A percentile compares a stretch with the other conserved stretches of the same genome.
Conservation (phyloP, 768 basidiomycete species). For the Lentinula sp. region DNA sequence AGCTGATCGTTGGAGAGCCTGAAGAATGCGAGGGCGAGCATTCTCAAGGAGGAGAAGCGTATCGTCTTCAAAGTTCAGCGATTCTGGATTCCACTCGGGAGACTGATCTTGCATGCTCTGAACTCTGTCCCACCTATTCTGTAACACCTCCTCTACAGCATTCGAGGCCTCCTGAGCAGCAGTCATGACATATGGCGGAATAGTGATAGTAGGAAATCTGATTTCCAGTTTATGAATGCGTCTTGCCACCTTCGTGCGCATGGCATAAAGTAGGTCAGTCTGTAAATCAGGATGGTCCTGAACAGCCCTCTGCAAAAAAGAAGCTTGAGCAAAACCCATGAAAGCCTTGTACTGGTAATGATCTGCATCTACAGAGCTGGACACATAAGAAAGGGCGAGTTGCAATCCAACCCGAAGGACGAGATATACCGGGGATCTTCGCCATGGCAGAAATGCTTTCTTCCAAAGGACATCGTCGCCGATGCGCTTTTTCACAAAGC, state of each 20-base stretch:
- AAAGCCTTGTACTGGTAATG: constrained; percentile 38
- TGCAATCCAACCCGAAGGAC: constrained; percentile 40
- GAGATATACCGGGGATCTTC: constrained; percentile 46
- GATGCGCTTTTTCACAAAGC: constrained; percentile 35
- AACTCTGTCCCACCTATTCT: constrained; percentile 26
- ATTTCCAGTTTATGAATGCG: constrained; percentile 31
- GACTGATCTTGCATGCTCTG: constrained; percentile 18
- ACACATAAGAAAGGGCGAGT: constrained; percentile 19
- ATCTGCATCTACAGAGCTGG: too few species aligned
- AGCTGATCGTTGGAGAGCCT: constrained; percentile 8
- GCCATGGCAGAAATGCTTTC: constrained; percentile 33
- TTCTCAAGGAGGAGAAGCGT: constrained; percentile 24
- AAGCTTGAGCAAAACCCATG: constrained; percentile 33
- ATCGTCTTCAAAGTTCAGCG: constrained; percentile 22
- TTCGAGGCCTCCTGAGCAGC: constrained; percentile 14
- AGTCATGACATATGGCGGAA: constrained; percentile 13
- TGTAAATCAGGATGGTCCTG: constrained; percentile 11
- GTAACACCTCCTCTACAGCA: constrained; percentile 16
- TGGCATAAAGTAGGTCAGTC: constrained; percentile 29
- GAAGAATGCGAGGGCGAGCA: constrained; percentile 20
- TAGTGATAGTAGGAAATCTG: neutral
- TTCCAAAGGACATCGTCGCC: constrained; percentile 39
- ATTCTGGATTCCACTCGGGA: constrained; percentile 16
- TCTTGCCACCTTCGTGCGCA: constrained; percentile 29
- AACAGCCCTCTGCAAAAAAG: constrained; percentile 18